phyloP scores from a whole-genome alignment of 495 filamentous ascomycete genomes.

The Trichoderma asperelloides region DNA sequence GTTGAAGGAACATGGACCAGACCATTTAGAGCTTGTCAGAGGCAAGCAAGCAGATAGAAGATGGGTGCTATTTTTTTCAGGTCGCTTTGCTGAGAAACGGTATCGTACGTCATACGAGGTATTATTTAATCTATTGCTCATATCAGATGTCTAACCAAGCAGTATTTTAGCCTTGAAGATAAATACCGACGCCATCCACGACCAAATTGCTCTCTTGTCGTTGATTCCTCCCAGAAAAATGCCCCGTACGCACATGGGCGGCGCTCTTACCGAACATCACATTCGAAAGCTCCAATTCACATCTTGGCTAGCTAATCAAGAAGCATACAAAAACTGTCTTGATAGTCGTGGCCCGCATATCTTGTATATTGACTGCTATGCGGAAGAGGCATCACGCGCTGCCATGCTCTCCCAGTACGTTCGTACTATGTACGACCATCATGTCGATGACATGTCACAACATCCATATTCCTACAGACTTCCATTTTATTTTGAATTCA shows the following conservation, averaged over 20 bases:
- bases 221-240: constrained; percentile 8
- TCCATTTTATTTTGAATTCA: constrained; percentile 13
- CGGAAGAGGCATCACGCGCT: not conserved
- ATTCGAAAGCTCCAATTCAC: constrained; percentile 7
- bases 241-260: not conserved
- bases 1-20: not conserved
- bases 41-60: not conserved
- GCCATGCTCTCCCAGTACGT: not conserved
- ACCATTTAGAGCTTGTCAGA: constrained; percentile 10
- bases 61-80: too few species aligned
- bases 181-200: constrained; percentile 3
- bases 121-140: too few species aligned
- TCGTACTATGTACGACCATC: constrained; percentile 4
- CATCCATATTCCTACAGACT: not conserved
- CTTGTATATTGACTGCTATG: constrained; percentile 11
- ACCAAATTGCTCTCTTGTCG: constrained; percentile 6
- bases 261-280: not conserved
- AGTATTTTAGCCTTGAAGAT: not conserved
- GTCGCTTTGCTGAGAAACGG: too few species aligned
- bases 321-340: constrained; percentile 8
- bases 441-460: not conserved
- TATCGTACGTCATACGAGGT: too few species aligned
- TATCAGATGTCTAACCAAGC: constrained; percentile 7
- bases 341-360: not conserved
- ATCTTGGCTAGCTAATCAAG: constrained; percentile 13